Base-by-base conservation (phyloP, 2,329 filamentous ascomycete species). In the Lecanicillium sp. region DNA sequence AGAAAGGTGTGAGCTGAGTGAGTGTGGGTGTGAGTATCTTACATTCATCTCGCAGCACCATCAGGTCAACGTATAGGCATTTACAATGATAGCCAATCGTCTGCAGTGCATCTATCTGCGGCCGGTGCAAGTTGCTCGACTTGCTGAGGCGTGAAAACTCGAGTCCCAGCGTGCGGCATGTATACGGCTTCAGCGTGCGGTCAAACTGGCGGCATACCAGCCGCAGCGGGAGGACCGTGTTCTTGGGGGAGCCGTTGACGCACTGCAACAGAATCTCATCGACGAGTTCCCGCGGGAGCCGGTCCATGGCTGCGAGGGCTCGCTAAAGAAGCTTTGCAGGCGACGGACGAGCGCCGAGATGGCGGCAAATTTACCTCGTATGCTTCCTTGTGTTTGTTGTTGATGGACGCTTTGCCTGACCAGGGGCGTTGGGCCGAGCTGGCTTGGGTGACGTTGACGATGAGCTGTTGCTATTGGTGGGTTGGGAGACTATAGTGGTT, bases 41-140 rank as follows among this genome's bases (percentile, higher is more conserved):
- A 72, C 70, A 50, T 38, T 72, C 67, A 48, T 74, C 70, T 46
- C 70, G 63, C 28, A 74, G 52, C 13, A 72, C 60, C 66, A 70
- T 72, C 51, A 74, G 53, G 48, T 75, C 70, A 34, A 74, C 57
- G 42, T 67, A 70, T 4, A 75, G 48, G 20, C 67, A 64, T 46
- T 64, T 64, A 57, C 67, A 70, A n/a, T 68, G 55, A 20, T 61
- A 58, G 3, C 66, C 69, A 35, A 71, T 59, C 3, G 62, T 64
- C 45, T 62, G 58, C n/a, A 73, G 50, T 6, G 61, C 62, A 48
- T 61, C 57, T n/a, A 60, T 43, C 36, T 59, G 53, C 2, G 60
- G 63, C 4, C 52, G 61, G 14, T 45, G 46, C 13, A 50, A 46
- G 22, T 46, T 53, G 46, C 52, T 60, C 35, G 54, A 52, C 43